These are phyloP conservation scores for Populus davidiana DNA, from an alignment of 345 rosid genomes.

Conservation along the genomic window DNA sequence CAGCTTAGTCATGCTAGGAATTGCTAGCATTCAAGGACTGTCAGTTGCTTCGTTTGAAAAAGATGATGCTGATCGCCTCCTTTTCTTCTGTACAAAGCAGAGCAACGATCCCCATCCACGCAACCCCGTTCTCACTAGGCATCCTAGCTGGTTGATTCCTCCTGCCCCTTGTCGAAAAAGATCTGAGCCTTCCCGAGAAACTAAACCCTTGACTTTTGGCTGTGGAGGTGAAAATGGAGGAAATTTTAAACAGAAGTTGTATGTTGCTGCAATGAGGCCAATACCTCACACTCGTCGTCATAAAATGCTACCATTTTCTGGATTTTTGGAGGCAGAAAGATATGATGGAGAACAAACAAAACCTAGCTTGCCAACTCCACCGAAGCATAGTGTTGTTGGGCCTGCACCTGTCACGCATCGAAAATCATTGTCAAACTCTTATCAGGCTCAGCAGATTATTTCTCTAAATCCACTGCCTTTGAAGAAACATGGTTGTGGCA, in stretches of 20 bases:
- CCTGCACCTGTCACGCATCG: conserved; percentile 61
- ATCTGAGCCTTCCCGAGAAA: conserved; percentile 50
- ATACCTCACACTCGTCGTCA: conserved; percentile 75
- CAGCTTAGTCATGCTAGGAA: conserved; percentile 84
- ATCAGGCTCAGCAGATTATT: conserved; percentile 86
- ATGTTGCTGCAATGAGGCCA: conserved; percentile 83
- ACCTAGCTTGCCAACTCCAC: conserved; percentile 54
- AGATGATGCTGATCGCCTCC: conserved; percentile 89
- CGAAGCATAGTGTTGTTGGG: conserved; percentile 54
- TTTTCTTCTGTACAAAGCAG: conserved; percentile 64
- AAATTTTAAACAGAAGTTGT: conserved; percentile 42
- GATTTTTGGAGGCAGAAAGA: conserved; percentile 66
- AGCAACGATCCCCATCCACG: conserved; percentile 35
- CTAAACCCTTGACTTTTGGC: conserved; percentile 34
- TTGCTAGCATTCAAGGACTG: conserved; percentile 93
- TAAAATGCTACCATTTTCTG: conserved; percentile 78
- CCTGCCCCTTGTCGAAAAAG: conserved; percentile 78
- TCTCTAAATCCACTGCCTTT: conserved; percentile 90
- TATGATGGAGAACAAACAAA: conserved; percentile 69
- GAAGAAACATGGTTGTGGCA: conserved; percentile 95
- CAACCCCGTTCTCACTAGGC: conserved; percentile 33
- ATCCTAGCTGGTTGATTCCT: conserved; percentile 79
- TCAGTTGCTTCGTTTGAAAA: conserved; percentile 96
- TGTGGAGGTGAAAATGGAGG: conserved; percentile 56
- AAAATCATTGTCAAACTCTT: conserved; percentile 71